Conservation (phyloP, 352 stramenopile genomes). For the Phytophthora multivora region DNA sequence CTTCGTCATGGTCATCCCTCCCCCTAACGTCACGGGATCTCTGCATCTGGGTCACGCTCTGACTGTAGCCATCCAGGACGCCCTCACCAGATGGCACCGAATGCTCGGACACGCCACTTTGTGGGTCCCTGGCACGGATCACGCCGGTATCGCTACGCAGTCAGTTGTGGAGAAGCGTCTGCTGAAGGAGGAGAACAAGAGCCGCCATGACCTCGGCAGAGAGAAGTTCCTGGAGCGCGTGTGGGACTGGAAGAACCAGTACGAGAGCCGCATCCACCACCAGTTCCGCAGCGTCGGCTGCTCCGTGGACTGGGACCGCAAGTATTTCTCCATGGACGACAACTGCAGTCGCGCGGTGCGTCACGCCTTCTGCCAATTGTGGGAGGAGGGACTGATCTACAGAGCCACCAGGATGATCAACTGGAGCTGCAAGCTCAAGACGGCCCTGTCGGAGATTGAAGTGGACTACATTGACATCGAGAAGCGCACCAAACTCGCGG, state of each 20-base stretch:
- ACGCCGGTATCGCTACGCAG: constrained; percentile 99
- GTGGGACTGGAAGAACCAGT: constrained; percentile 97
- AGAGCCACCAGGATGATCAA: constrained; percentile 98
- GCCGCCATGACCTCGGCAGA: constrained; percentile 88
- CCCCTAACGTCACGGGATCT: constrained; percentile 86
- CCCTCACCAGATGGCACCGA: constrained; percentile 96
- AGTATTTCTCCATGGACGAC: constrained; percentile 99
- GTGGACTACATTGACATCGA: constrained; percentile 99
- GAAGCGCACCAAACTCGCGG: constrained; percentile 93
- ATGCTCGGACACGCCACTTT: constrained; percentile 98
- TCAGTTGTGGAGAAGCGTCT: constrained; percentile 91
- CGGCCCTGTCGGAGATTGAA: constrained; percentile 95
- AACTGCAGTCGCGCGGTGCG: constrained; percentile 97
- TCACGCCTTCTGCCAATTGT: constrained; percentile 96
- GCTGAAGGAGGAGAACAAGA: constrained; percentile 83
- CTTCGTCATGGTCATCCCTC: constrained; percentile 98
- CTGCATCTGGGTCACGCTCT: constrained; percentile 99
- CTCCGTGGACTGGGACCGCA: constrained; percentile 96
- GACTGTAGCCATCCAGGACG: constrained; percentile 97
- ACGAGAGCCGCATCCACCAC: constrained; percentile 86
- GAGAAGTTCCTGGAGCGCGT: constrained; percentile 95
- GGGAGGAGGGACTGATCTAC: constrained; percentile 97
- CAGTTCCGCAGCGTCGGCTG: constrained; percentile 93
- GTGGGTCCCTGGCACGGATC: constrained; percentile 98
- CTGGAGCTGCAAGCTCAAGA: constrained; percentile 99